Conservation (phyloP, 148 eudicot genomes). For the Pouteria glomerata region DNA sequence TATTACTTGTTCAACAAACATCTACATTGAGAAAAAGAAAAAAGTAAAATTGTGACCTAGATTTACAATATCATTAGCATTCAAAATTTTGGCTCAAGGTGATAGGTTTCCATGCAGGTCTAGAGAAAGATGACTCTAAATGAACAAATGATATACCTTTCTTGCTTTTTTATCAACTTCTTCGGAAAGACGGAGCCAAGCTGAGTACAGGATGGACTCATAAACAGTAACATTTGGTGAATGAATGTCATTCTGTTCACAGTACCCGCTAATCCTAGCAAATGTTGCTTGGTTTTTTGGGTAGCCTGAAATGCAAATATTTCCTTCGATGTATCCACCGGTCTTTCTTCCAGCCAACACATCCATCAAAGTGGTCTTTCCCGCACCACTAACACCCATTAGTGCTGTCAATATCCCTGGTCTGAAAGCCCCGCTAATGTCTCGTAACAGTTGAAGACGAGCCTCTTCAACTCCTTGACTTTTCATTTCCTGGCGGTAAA, state of each 20-base stretch:
- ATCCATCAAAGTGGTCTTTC: constrained; percentile 74
- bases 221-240: constrained; percentile 65
- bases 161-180: constrained; percentile 40
- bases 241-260: constrained; percentile 72
- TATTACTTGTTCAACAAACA: constrained; percentile 69
- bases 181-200: constrained; percentile 74
- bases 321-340: constrained; percentile 64
- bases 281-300: constrained; percentile 67
- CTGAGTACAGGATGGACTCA: constrained; percentile 65
- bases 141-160: constrained; percentile 25
- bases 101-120: no score
- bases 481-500: constrained; percentile 56
- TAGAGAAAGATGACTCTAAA: no score
- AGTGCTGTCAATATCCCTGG: constrained; percentile 75
- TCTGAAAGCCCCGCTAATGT: constrained; percentile 69
- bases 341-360: constrained; percentile 75
- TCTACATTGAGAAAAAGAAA: constrained; percentile 17
- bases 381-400: constrained; percentile 81
- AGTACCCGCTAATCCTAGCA: constrained; percentile 65
- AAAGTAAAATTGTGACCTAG: background rate
- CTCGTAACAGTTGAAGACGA: constrained; percentile 54
- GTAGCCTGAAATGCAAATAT: constrained; percentile 49
- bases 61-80: background rate
- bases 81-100: background rate
- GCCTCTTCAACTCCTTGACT: constrained; percentile 47